Evolutionary conservation across 495 filamentous ascomycete species (phyloP).

Genomic region (Bacidia rubella): DNA sequence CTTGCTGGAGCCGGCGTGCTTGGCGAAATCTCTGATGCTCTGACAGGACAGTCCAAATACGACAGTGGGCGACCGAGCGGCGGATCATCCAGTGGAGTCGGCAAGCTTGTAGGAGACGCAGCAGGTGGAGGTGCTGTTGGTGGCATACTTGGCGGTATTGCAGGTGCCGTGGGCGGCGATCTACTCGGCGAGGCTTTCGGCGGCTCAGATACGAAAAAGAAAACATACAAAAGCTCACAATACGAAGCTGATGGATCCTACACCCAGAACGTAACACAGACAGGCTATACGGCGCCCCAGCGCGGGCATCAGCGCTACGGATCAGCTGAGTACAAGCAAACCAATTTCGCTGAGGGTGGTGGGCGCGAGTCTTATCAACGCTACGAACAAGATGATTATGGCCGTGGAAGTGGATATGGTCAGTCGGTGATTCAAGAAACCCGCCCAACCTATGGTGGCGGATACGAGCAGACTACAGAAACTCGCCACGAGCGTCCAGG

Average conservation of each 20-base stretch:
- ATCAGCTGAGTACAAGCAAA: conserved; percentile 28
- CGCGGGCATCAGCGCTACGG: conserved; percentile 22
- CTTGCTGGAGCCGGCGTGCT: conserved; percentile 31
- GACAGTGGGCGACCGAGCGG: conserved; percentile 14
- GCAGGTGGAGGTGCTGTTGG: conserved; percentile 36
- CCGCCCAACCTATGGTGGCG: conserved; percentile 16
- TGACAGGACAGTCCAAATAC: conserved; percentile 23
- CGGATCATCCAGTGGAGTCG: conserved; percentile 25
- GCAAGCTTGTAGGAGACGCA: conserved; percentile 30
- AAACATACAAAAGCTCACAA: conserved; percentile 19
- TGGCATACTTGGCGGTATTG: conserved; percentile 37
- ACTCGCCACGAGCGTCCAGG: conserved; percentile 12
- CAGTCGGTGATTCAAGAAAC: conserved; percentile 11
- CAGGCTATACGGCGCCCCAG: conserved; percentile 16
- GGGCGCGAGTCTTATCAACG: conserved; percentile 25
- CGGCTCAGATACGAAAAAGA: conserved; percentile 18
- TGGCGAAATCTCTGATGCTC: conserved; percentile 29
- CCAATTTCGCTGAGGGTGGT: conserved; percentile 23
- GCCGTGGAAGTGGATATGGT: conserved; percentile 12
- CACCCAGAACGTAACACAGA: conserved; percentile 22
- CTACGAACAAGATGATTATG: conserved; percentile 22
- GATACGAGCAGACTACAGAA: conserved; percentile 16
- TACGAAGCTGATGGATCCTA: conserved; percentile 27
- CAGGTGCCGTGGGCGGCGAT: conserved; percentile 34
- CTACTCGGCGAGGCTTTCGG: conserved; percentile 25